These are phyloP conservation scores for Saturnispora ahearnii DNA, from an alignment of 805 yeast species.

Conservation along the genomic window DNA sequence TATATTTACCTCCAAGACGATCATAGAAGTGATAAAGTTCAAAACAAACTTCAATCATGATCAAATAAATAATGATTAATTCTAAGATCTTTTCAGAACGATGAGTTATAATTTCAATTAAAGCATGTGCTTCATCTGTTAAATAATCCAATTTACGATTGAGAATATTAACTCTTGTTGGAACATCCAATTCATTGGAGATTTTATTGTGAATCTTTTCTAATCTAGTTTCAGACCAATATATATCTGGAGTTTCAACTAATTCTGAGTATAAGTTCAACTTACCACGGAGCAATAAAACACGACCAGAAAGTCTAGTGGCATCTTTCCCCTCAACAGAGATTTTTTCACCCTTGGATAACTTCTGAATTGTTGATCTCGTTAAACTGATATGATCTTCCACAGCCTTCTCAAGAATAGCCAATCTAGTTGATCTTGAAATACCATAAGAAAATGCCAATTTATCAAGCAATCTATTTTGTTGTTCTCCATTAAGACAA, in stretches of 20 bases:
- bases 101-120: slow-evolving; percentile 67
- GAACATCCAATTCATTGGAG: slow-evolving; percentile 64
- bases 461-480: slow-evolving; percentile 57
- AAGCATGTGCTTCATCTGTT: slow-evolving; percentile 76
- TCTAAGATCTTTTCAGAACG: slow-evolving; percentile 69
- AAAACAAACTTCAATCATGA: slow-evolving; percentile 77
- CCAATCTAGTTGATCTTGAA: slow-evolving; percentile 77
- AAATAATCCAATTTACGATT: slow-evolving; percentile 86
- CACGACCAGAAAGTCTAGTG: slow-evolving; percentile 59
- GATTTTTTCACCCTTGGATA: slow-evolving; percentile 53
- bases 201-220: slow-evolving; percentile 68
- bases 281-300: slow-evolving; percentile 71
- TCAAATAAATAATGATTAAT: slow-evolving; percentile 79
- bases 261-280: slow-evolving; percentile 79
- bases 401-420: slow-evolving; percentile 64
- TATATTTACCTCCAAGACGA: slow-evolving; percentile 26
- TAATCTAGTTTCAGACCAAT: slow-evolving; percentile 85
- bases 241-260: slow-evolving; percentile 85
- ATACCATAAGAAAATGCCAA: slow-evolving; percentile 86
- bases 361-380: slow-evolving; percentile 50
- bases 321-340: slow-evolving; percentile 52
- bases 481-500: slow-evolving; percentile 45
- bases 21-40: slow-evolving; percentile 72
- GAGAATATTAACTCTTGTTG: slow-evolving; percentile 66
- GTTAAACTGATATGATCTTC: slow-evolving; percentile 62